These are phyloP conservation scores for Brassica balearica DNA, from an alignment of 441 rosid genomes.

Conservation along the genomic window DNA sequence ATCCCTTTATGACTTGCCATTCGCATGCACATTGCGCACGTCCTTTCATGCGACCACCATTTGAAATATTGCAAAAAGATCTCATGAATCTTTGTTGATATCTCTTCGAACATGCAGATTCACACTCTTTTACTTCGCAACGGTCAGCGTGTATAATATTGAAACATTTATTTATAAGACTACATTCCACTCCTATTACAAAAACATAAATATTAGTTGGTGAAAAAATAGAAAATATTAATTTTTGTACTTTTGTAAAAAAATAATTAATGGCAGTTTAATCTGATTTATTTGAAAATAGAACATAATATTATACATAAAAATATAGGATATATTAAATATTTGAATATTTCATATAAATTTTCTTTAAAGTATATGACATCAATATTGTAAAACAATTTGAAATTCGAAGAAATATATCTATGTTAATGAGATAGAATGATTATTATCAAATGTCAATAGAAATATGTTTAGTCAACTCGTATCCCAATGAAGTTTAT, in stretches of 20 bases:
- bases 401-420: background rate
- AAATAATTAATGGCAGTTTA: too few species aligned
- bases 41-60: too few species aligned
- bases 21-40: background rate
- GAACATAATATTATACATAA: background rate
- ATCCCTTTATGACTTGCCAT: background rate
- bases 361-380: background rate
- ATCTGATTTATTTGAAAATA: background rate
- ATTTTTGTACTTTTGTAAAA: too few species aligned
- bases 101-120: background rate
- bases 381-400: background rate
- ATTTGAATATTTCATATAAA: background rate
- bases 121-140: background rate
- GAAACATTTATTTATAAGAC: background rate
- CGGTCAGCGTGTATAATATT: background rate
- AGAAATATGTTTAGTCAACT: background rate
- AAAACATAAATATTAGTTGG: background rate
- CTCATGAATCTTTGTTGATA: background rate
- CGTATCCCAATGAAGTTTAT: background rate
- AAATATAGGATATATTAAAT: background rate
- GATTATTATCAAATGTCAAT: background rate
- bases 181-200: constrained; percentile 2
- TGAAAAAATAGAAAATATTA: too few species aligned
- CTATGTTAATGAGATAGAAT: background rate
- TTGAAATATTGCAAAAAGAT: background rate